phyloP scores from a whole-genome alignment of 2,329 filamentous ascomycete genomes.

The Epicoccum sorghinum region DNA sequence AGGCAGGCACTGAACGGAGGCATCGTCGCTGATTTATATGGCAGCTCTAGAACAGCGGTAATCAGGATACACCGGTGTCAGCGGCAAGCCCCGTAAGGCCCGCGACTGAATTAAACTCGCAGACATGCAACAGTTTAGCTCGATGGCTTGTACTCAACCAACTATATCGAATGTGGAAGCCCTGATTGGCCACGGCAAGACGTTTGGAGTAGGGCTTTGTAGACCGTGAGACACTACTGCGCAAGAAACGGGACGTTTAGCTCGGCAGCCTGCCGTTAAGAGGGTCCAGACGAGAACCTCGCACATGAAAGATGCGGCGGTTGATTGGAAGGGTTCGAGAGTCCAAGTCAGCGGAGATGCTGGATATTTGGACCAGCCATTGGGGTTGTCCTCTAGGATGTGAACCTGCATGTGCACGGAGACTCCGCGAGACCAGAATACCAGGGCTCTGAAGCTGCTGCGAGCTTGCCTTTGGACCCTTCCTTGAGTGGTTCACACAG shows the following conservation, averaged over 20 bases:
- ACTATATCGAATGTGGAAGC: background rate
- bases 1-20: background rate
- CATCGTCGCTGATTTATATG: constrained; percentile 2
- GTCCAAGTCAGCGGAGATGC: background rate
- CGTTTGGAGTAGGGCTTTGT: constrained; percentile 6
- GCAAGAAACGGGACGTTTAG: constrained; percentile 13
- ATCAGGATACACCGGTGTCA: constrained; percentile 1
- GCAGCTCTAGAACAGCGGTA: constrained; percentile 2
- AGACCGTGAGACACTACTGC: constrained; percentile 10
- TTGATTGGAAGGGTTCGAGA: background rate
- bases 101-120: constrained; percentile 7
- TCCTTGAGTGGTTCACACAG: background rate
- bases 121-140: constrained; percentile 10
- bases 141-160: constrained; percentile 2
- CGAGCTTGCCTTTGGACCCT: background rate
- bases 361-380: background rate
- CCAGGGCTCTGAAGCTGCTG: background rate
- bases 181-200: constrained; percentile 5
- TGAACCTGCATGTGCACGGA: too few relatives aligned
- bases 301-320: background rate
- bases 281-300: constrained; percentile 12
- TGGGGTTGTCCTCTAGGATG: background rate
- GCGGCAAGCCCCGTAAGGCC: constrained; percentile 5
- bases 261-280: constrained; percentile 7
- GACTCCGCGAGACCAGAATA: too few relatives aligned